These are phyloP conservation scores for Diaporthe longicolla DNA, from an alignment of 2,329 filamentous ascomycete genomes.

Conservation along the genomic window DNA sequence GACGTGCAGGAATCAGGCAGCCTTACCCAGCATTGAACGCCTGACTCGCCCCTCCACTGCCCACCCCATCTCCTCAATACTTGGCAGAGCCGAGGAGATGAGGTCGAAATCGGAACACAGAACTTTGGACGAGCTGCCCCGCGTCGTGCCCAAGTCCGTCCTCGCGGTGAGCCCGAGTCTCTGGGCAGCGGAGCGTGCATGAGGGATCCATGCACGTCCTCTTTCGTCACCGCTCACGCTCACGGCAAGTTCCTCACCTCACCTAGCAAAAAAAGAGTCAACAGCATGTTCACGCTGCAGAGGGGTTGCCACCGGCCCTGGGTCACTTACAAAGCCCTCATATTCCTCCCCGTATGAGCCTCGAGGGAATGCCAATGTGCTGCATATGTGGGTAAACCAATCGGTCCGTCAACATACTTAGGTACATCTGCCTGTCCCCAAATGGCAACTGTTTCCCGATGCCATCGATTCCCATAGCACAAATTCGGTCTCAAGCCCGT, in stretches of 20 bases:
- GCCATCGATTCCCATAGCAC: background rate
- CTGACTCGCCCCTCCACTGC: constrained; percentile 28
- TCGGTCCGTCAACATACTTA: background rate
- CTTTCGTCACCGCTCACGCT: constrained; percentile 22
- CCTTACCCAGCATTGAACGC: constrained; percentile 1
- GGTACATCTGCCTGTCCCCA: background rate
- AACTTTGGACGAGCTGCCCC: constrained; percentile 22
- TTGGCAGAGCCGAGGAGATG: constrained; percentile 33
- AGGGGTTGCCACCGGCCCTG: background rate
- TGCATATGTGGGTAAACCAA: background rate
- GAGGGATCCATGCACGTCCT: no score
- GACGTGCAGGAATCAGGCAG: background rate
- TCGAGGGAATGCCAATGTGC: background rate
- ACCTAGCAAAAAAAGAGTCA: background rate
- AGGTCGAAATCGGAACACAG: background rate
- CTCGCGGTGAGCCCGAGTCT: constrained; percentile 1
- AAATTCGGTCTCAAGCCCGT: no score
- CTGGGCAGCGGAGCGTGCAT: background rate
- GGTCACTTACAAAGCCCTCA: background rate
- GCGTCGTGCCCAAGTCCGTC: background rate
- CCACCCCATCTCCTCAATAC: constrained; percentile 2
- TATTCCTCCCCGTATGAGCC: no score
- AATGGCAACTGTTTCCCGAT: background rate
- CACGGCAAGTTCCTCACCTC: constrained; percentile 11
- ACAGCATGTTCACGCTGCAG: background rate